Base-by-base conservation (phyloP, 1,284 basidiomycete species). In the Megacollybia platyphylla region DNA sequence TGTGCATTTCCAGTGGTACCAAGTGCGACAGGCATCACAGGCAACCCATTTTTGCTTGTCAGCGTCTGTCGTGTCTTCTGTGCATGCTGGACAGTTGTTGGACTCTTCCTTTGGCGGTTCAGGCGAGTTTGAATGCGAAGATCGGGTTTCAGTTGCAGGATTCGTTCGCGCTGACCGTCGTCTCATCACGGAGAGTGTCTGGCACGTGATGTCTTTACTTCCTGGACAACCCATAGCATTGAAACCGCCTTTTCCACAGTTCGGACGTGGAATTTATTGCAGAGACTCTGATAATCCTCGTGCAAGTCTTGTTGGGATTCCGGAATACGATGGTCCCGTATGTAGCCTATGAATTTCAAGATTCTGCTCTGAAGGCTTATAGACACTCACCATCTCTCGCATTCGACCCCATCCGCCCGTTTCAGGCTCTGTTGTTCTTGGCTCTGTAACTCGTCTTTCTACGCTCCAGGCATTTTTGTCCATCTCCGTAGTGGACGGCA, bases 401-500 rank as follows among this genome's bases (percentile, higher is more conserved):
- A 59, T 73, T 4, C 70, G 80, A 40, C 75, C 82, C 1, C 76
- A 76, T 54, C 78, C 84, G 1, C 85, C 84, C 1, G 60, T 73
- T 3, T 71, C 79, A n/a, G 76, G 76, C 50, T 78, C 84, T 2
- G 58, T 85, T 40, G 73, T 90, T 18, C 72, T 93, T 26, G 31
- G 31, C 15, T 34, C 15, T 34, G 71, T 97, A 18, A 87, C 87
- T 5, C 80, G 93, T 8, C 69, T 97, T 24, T 90, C 88, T 0
- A 87, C 93, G 1, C 64, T 81, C 45, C 90, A 96, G 61, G 94
- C 94, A 1, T 75, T 80, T 43, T 62, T 97, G 7, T 83, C 87
- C 1, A 92, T 98, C 50, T 78, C 84, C 30, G 83, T 93, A 9
- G 90, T 97, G 26, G 89, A 96, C 55, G 87, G 85, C 13, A 69